These are phyloP conservation scores for Syzygium grande DNA, from an alignment of 345 rosid species.

Conservation along the genomic window DNA sequence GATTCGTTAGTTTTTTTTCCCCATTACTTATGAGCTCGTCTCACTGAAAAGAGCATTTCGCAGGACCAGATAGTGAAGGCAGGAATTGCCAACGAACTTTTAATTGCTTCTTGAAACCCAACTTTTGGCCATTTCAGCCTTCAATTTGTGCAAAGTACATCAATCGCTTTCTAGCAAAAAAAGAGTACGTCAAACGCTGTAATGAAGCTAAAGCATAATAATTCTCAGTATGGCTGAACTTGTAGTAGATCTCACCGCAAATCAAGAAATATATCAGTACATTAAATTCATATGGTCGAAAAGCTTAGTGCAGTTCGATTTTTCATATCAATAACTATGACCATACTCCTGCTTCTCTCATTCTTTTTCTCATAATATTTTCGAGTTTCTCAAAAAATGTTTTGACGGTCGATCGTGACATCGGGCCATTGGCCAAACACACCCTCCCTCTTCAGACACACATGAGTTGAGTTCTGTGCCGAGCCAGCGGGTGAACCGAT, in stretches of 20 bases:
- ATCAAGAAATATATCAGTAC: not conserved
- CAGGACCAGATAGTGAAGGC: not conserved
- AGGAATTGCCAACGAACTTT: not conserved
- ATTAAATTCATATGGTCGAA: not conserved
- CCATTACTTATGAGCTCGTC: not conserved
- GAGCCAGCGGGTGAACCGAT: not conserved
- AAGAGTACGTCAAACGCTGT: no score
- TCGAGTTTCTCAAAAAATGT: not conserved
- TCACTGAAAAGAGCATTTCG: not conserved
- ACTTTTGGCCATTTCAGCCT: not conserved
- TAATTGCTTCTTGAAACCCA: not conserved
- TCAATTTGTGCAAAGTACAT: not conserved
- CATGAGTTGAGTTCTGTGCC: not conserved
- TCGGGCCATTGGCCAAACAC: not conserved
- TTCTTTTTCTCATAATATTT: not conserved
- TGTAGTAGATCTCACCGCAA: no score
- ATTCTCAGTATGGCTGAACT: no score
- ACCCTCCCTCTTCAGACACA: not conserved
- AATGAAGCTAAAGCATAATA: not conserved
- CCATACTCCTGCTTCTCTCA: not conserved
- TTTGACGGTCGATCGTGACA: not conserved
- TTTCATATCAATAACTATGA: not conserved
- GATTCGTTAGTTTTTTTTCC: not conserved
- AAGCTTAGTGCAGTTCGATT: not conserved
- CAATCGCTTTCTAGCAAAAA: not conserved